Conservation (phyloP, 345 rosid species). For the Gynandropsis gynandra region DNA sequence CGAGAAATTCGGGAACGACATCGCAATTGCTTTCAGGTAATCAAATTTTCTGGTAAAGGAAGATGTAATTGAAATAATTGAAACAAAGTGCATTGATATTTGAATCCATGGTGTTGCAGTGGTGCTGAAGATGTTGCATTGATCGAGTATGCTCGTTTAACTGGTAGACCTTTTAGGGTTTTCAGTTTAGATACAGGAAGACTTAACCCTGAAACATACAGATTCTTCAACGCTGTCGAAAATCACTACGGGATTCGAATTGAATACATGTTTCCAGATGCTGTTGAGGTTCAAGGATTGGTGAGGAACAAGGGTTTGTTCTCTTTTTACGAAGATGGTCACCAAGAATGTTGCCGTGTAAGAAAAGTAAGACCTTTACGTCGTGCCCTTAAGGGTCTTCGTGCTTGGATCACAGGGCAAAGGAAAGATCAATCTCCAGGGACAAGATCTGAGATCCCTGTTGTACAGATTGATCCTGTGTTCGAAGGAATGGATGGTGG, state of each 20-base stretch:
- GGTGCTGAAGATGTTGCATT: slow-evolving; percentile 97
- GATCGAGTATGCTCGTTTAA: slow-evolving; percentile 84
- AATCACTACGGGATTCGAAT: slow-evolving; percentile 70
- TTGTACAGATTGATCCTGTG: slow-evolving; percentile 85
- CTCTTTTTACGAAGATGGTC: slow-evolving; percentile 93
- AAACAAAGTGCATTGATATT: background rate
- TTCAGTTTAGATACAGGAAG: slow-evolving; percentile 93
- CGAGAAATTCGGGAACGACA: slow-evolving; percentile 67
- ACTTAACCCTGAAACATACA: slow-evolving; percentile 77
- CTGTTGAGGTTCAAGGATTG: slow-evolving; percentile 85
- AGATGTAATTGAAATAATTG: background rate
- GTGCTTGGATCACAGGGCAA: slow-evolving; percentile 97
- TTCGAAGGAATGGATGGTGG: slow-evolving; percentile 93
- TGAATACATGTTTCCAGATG: slow-evolving; percentile 93
- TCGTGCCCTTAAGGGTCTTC: slow-evolving; percentile 80
- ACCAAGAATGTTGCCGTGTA: slow-evolving; percentile 95
- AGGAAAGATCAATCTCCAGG: slow-evolving; percentile 90
- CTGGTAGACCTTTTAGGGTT: slow-evolving; percentile 79
- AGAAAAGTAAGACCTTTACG: slow-evolving; percentile 92
- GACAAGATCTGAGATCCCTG: slow-evolving; percentile 75
- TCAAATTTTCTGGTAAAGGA: background rate
- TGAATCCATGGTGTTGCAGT: slow-evolving; percentile 36
- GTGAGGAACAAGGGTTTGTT: slow-evolving; percentile 89
- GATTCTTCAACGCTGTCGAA: slow-evolving; percentile 63
- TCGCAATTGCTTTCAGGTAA: slow-evolving; percentile 97